Percentiles rank a stretch among this genome's conserved stretches.
Evolutionary conservation across 345 rosid species (phyloP).

Genomic region (Hibiscus trionum): DNA sequence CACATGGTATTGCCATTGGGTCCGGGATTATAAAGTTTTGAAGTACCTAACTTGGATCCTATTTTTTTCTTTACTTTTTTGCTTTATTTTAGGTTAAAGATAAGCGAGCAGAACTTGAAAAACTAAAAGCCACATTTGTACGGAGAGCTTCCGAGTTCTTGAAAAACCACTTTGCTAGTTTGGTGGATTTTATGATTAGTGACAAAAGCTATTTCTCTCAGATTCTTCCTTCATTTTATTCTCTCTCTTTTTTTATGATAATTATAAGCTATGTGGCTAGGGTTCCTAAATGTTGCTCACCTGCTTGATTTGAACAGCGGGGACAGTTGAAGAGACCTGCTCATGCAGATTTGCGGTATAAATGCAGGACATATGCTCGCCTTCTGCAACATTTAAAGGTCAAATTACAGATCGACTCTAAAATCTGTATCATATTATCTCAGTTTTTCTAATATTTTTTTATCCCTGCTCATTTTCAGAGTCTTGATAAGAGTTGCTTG

Average conservation of each 20-base stretch:
- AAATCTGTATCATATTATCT: conserved; percentile 2
- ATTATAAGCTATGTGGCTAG: conserved; percentile 4
- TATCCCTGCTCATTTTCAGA: conserved; percentile 33
- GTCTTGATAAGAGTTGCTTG: conserved; percentile 90
- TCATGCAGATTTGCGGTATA: conserved; percentile 97
- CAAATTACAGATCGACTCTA: conserved; percentile 6
- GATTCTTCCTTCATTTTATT: conserved; percentile 31
- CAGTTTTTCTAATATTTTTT: conserved; percentile 8
- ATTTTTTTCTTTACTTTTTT: not conserved
- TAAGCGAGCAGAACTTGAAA: conserved; percentile 81
- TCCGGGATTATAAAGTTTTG: not conserved
- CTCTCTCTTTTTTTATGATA: conserved; percentile 6
- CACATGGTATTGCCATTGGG: not conserved
- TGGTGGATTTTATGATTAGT: conserved; percentile 98
- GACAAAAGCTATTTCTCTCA: conserved; percentile 99
- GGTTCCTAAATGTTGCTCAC: conserved; percentile 12
- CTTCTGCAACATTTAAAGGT: conserved; percentile 97
- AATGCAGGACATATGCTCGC: conserved; percentile 99
- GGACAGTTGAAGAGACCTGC: conserved; percentile 99
- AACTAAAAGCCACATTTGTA: conserved; percentile 68
- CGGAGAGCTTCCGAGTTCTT: conserved; percentile 92
- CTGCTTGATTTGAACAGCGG: conserved; percentile 48
- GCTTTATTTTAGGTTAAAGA: conserved; percentile 60
- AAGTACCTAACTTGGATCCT: not conserved
- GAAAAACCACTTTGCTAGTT: conserved; percentile 90